Base-by-base conservation (phyloP, 345 rosid species). In the Rubroshorea leprosula region DNA sequence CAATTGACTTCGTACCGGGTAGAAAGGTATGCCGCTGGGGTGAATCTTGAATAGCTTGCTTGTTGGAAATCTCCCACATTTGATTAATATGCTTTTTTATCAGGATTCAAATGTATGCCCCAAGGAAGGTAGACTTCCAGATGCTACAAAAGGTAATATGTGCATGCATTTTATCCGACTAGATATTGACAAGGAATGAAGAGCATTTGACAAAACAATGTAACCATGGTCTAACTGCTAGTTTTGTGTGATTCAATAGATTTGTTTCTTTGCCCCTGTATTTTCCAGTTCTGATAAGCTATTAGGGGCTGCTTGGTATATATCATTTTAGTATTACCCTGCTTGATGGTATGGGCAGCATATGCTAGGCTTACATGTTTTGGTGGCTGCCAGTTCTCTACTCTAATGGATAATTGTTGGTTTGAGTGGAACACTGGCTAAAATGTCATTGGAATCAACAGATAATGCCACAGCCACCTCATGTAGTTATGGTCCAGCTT, bases 91-190 rank as follows among this genome's bases (percentile, higher is more conserved):
- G 39, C 35, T 49, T 27, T 27, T 27, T 17, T 71, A 19, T 46
- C 63, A 92, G 98, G 95, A 92, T 65, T 92, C 97, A 10, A 81
- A 68, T 45, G 67, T 73, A 41, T 81, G 75, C 63, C 73, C 97
- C 27, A 76, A 44, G 64, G 98, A 92, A 79, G 98, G 98, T 46
- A 78, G 94, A 63, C 95, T 92, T 77, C 98, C 98, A 16, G 78
- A 84, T 89, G 97, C 98, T 61, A 83, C 70, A 63, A 68, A 65
- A 81, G 97, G 97, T 92, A 63, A 23, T 16, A n/a, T 5, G 44
- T 10, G 13, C 19, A 25, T 39, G 11, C n/a, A 22, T 22, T 67
- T 61, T 18, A 22, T 62, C 48, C 55, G 55, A 41, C 8, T 41
- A 14, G 16, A 61, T n/a, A n/a, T 6, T 13, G 56, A 26, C 45